Percentiles rank a stretch among this genome's conserved stretches.
phyloP scores from a whole-genome alignment of 306 rosid species.

The Acmispon strigosus region DNA sequence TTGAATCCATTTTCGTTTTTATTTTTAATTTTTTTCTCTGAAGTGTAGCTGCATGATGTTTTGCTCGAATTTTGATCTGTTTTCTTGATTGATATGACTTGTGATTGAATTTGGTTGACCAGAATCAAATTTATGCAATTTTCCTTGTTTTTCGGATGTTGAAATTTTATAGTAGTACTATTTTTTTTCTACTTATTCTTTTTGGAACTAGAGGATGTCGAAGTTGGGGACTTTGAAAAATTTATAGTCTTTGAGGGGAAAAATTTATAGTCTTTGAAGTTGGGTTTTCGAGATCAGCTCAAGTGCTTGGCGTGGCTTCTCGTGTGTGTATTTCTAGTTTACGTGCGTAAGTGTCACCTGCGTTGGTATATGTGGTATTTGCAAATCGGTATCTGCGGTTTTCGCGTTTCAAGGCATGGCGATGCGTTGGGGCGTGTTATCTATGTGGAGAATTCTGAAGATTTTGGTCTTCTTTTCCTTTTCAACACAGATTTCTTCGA shows the following conservation, averaged over 20 bases:
- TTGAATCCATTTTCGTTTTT: not conserved
- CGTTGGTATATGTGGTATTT: too few species aligned
- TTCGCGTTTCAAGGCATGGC: too few species aligned
- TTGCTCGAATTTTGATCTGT: conserved; percentile 39
- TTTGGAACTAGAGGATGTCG: conserved; percentile 16
- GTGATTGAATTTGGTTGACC: conserved; percentile 27
- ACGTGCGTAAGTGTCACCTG: too few species aligned
- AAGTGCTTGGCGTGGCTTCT: too few species aligned
- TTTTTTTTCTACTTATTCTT: not conserved
- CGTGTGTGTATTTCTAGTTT: too few species aligned
- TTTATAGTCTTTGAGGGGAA: too few species aligned
- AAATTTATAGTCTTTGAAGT: too few species aligned
- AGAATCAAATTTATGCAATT: conserved; percentile 3
- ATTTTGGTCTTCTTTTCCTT: not conserved
- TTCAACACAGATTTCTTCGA: not conserved
- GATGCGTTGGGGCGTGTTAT: conserved; percentile 6
- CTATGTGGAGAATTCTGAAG: not conserved
- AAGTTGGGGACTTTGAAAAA: not conserved
- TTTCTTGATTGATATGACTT: conserved; percentile 22
- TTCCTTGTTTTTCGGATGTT: conserved; percentile 11
- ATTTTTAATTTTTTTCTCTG: not conserved
- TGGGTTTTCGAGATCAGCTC: too few species aligned
- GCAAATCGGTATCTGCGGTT: too few species aligned
- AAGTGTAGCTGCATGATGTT: not conserved
- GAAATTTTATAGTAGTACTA: conserved; percentile 12